These are phyloP conservation scores for Scheffersomyces quercinus DNA, from an alignment of 1,139 yeast species.

Conservation along the genomic window DNA sequence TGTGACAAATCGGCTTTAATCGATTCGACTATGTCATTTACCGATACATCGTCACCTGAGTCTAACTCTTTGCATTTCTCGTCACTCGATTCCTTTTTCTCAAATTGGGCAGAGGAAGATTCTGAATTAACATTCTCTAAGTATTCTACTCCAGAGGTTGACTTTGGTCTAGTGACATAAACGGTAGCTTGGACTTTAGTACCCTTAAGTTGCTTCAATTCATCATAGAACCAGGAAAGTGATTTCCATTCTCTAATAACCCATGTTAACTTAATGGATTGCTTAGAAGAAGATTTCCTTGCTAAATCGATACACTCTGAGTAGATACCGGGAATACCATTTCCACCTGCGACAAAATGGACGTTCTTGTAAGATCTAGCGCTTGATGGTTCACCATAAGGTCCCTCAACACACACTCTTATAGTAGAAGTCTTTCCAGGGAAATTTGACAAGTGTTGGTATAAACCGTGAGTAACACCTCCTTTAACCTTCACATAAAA, in stretches of 20 bases:
- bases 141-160: conserved; percentile 11
- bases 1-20: not conserved
- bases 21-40: conserved; percentile 2
- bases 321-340: conserved; percentile 45
- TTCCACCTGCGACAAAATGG: conserved; percentile 43
- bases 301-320: conserved; percentile 36
- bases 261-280: conserved; percentile 34
- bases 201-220: conserved; percentile 25
- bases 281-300: conserved; percentile 15
- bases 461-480: conserved; percentile 37
- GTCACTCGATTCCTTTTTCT: not conserved
- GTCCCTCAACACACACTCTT: conserved; percentile 43
- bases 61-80: too few species aligned
- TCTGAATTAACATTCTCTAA: not conserved
- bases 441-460: conserved; percentile 26
- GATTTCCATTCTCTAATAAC: conserved; percentile 34
- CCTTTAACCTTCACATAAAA: conserved; percentile 38
- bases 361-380: conserved; percentile 33
- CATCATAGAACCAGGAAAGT: conserved; percentile 36
- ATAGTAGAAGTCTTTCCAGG: conserved; percentile 27
- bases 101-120: conserved; percentile 7
- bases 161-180: conserved; percentile 32
- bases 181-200: conserved; percentile 29
- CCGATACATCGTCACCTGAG: not conserved
- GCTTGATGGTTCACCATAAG: conserved; percentile 38